These are phyloP conservation scores for Chrysoporthe austroafricana DNA, from an alignment of 2,329 filamentous ascomycete species.

Conservation along the genomic window DNA sequence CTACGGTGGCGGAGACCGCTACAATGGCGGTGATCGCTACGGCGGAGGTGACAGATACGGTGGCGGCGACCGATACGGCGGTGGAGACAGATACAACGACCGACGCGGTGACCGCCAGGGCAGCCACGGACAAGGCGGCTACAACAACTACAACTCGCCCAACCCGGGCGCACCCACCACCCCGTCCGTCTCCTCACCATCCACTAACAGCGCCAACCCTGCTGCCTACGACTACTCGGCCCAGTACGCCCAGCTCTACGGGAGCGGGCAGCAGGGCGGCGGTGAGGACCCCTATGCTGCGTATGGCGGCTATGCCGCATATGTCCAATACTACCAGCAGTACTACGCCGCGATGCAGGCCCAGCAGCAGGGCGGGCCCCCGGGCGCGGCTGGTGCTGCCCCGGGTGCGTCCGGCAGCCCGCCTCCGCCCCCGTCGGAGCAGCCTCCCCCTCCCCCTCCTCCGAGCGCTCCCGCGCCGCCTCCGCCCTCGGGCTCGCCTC, in stretches of 20 bases:
- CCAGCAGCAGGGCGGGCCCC: constrained; percentile 45
- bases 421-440: constrained; percentile 59
- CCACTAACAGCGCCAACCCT: constrained; percentile 46
- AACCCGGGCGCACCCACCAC: constrained; percentile 15
- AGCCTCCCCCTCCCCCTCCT: constrained; percentile 15
- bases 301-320: constrained; percentile 85
- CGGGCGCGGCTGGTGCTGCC: constrained; percentile 45
- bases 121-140: constrained; percentile 38
- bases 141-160: constrained; percentile 34
- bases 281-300: constrained; percentile 79
- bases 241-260: constrained; percentile 83
- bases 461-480: constrained; percentile 44
- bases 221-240: constrained; percentile 70
- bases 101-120: constrained; percentile 37
- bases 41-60: constrained; percentile 45
- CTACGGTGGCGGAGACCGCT: constrained; percentile 44
- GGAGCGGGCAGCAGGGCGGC: constrained; percentile 38
- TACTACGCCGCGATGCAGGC: constrained; percentile 63
- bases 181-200: constrained; percentile 17
- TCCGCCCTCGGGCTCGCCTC: constrained; percentile 55
- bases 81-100: constrained; percentile 39
- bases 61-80: constrained; percentile 43
- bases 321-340: constrained; percentile 75
- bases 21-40: constrained; percentile 43
- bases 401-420: constrained; percentile 51